Conservation (phyloP, 192 early-diverging fungal genomes). For the Coemansia furcata region DNA sequence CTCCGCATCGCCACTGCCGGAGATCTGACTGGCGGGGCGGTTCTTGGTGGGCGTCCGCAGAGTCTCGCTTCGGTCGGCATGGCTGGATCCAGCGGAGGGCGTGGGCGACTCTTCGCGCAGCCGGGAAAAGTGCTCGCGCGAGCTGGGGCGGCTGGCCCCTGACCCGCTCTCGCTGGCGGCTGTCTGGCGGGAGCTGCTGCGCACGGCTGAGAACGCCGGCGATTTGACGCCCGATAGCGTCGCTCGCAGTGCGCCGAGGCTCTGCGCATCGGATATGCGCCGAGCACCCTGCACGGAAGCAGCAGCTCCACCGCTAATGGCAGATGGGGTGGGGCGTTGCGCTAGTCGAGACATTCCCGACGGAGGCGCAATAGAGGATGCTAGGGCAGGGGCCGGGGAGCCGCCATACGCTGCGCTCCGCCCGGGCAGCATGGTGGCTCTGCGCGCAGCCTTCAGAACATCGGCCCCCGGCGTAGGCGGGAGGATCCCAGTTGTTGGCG, state of each 20-base stretch:
- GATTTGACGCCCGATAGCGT: conserved; percentile 22
- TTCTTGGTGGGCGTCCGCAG: conserved; percentile 6
- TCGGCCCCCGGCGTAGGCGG: conserved; percentile 6
- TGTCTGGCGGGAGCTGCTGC: conserved; percentile 29
- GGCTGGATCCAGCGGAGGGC: neutral
- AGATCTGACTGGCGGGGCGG: neutral
- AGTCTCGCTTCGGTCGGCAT: neutral
- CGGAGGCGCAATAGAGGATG: conserved; percentile 17
- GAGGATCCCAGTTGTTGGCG: neutral
- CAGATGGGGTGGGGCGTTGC: neutral
- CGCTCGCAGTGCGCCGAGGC: conserved; percentile 12
- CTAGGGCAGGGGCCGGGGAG: conserved; percentile 1
- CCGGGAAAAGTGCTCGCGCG: conserved; percentile 14
- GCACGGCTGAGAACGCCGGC: conserved; percentile 13
- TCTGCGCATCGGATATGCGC: conserved; percentile 6
- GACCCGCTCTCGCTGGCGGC: conserved; percentile 17
- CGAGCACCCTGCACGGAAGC: neutral
- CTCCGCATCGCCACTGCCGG: neutral
- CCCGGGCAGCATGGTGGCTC: conserved; percentile 22
- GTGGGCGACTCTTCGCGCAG: conserved; percentile 5
- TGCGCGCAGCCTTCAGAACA: conserved; percentile 18
- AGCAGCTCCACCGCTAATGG: neutral
- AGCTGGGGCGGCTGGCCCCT: conserved; percentile 14
- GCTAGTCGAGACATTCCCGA: conserved; percentile 3
- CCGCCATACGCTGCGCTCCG: conserved; percentile 8